A percentile compares a stretch with the other conserved stretches of the same genome.
Evolutionary conservation across 495 filamentous ascomycete genomes (phyloP).

Genomic region (Hypoxylon perforatum): DNA sequence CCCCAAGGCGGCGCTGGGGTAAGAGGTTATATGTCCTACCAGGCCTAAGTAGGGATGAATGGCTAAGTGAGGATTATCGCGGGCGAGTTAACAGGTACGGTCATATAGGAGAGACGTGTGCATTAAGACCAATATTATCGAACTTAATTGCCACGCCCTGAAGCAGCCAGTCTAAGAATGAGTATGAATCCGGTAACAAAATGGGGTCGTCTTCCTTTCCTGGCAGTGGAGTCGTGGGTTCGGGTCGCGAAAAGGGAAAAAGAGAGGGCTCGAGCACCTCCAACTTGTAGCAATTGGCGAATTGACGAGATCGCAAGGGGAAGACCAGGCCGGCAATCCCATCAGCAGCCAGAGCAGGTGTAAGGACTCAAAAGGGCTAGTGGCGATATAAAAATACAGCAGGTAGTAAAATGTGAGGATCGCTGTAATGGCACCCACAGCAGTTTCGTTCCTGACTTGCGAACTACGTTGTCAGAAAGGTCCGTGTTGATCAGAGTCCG

Average conservation of each 20-base stretch:
- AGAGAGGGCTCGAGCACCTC: conserved; percentile 42
- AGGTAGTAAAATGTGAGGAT: conserved; percentile 42
- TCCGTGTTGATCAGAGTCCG: conserved; percentile 41
- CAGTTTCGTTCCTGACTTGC: conserved; percentile 36
- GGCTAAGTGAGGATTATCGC: conserved; percentile 20
- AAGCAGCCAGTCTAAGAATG: conserved; percentile 17
- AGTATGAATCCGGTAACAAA: conserved; percentile 10
- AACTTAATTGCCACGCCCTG: conserved; percentile 26
- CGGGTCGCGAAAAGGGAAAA: conserved; percentile 38
- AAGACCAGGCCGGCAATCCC: conserved; percentile 33
- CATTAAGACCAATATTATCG: conserved; percentile 32
- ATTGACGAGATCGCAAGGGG: conserved; percentile 39
- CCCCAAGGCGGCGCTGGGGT: conserved; percentile 3
- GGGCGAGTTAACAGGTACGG: conserved; percentile 2
- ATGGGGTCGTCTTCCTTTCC: conserved; percentile 33
- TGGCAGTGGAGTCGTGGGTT: conserved; percentile 33
- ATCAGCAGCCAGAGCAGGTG: conserved; percentile 10
- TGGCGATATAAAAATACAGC: conserved; percentile 35
- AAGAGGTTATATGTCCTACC: conserved; percentile 19
- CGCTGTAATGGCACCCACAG: conserved; percentile 28
- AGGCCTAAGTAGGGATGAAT: conserved; percentile 5
- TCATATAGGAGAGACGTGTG: conserved; percentile 11
- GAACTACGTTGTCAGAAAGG: conserved; percentile 26
- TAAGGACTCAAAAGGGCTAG: conserved; percentile 30
- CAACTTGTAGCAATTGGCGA: conserved; percentile 31